Conservation (phyloP, 805 yeast genomes). For the Pichia ethanolica region DNA sequence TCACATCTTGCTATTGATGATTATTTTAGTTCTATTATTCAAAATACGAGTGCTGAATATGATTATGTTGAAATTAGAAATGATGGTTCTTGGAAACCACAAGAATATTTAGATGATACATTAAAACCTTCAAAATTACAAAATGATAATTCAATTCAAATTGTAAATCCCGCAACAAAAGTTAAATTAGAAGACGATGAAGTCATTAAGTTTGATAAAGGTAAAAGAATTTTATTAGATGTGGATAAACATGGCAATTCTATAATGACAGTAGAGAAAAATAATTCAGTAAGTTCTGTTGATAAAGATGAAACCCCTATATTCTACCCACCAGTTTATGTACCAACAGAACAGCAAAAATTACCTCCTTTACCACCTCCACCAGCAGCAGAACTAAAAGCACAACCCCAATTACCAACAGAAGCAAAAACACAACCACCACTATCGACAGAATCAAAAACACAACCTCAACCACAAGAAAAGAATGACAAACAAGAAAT, state of each 20-base stretch:
- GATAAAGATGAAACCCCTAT: too few relatives aligned
- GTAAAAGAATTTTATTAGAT: slow-evolving; percentile 3
- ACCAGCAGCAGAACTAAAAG: too few relatives aligned
- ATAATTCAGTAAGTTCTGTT: too few relatives aligned
- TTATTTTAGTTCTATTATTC: slow-evolving; percentile 57
- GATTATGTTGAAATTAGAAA: slow-evolving; percentile 60
- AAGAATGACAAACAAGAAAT: too few relatives aligned
- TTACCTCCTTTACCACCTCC: too few relatives aligned
- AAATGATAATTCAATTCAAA: not conserved
- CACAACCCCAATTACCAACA: too few relatives aligned
- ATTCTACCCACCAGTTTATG: too few relatives aligned
- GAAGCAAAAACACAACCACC: too few relatives aligned
- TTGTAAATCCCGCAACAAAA: not conserved
- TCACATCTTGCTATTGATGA: slow-evolving; percentile 68
- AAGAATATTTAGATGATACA: slow-evolving; percentile 5
- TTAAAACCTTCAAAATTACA: slow-evolving; percentile 2
- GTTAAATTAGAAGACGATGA: slow-evolving; percentile 9
- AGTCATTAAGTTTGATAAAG: slow-evolving; percentile 6
- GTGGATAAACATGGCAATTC: slow-evolving; percentile 4
- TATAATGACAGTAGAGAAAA: too few relatives aligned
- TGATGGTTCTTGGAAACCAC: slow-evolving; percentile 67
- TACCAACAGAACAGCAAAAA: too few relatives aligned
- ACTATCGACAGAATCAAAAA: too few relatives aligned
- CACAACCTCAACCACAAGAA: too few relatives aligned
- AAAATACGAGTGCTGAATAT: slow-evolving; percentile 42